These are phyloP conservation scores for Sphagnum fallax DNA, from an alignment of 228 moss, liverwort and hornwort species.

Conservation along the genomic window DNA sequence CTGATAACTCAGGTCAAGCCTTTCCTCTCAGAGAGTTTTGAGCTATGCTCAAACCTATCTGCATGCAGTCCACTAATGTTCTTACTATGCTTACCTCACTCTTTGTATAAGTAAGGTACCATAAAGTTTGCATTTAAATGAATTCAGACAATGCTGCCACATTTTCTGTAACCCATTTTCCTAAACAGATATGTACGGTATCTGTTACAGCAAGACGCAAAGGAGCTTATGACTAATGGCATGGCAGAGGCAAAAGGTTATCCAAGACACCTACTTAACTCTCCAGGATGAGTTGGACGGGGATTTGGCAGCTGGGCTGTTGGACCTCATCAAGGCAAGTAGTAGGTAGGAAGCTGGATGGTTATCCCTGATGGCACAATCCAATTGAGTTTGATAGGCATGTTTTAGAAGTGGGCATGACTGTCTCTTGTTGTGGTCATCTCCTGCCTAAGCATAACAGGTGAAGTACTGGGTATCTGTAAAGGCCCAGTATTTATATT, in stretches of 20 bases:
- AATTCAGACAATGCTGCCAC: no score
- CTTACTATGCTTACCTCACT: no score
- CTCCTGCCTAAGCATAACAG: no score
- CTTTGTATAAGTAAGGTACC: no score
- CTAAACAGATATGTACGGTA: no score
- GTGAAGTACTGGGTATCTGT: neutral
- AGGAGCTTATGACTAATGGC: constrained; percentile 84
- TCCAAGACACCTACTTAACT: constrained; percentile 62
- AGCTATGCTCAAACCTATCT: no score
- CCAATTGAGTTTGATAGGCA: no score
- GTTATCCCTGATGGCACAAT: no score
- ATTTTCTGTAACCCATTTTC: no score
- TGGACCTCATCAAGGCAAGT: constrained; percentile 63
- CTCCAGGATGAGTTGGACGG: constrained; percentile 36
- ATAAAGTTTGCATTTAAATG: no score
- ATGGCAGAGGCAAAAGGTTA: constrained; percentile 72
- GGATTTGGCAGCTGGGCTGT: constrained; percentile 49
- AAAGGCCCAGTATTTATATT: constrained; percentile 87
- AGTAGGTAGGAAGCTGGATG: constrained; percentile 41
- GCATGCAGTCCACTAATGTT: no score
- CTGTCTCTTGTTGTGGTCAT: neutral
- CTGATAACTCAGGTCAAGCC: constrained; percentile 40
- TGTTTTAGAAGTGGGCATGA: neutral
- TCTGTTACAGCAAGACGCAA: constrained; percentile 64
- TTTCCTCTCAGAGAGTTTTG: no score